Evolutionary conservation across 192 early-diverging fungal genomes (phyloP), one percentile per base, ranked within the genome.

Genomic region (Coemansia nantahalensis): DNA sequence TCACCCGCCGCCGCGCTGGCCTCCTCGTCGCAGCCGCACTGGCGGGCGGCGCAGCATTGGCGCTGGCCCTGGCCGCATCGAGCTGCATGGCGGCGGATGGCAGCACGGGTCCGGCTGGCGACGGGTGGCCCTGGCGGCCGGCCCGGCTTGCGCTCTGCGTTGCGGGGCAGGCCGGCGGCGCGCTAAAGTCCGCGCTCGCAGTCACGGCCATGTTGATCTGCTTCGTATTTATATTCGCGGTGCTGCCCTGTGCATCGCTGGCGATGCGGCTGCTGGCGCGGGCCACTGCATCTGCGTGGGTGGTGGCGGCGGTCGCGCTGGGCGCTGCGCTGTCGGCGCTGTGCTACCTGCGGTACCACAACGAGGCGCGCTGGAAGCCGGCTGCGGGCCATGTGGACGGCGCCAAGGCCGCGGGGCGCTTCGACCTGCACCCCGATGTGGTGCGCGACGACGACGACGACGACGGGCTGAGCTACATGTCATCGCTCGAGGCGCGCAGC

Each of bases 361-460:
- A 65, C 32, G 46, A 59, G 11, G 65, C 62, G 43, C 67, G 65
- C 11, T 44, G 53, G 21, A 57, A 65, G 47, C 44, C 52, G 12
- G n/a, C 51, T 14, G 19, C 43, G 1, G 48, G 52, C 14, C 14
- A 24, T 11, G 51, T 61, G 16, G 45, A 50, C 26, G 54, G 52
- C 7, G 37, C 37, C 26, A 55, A 61, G 13, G 36, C n/a, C 3
- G 43, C 34, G 8, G 45, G 46, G 30, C 61, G 53, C 4, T 77
- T 69, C 46, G 73, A 77, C 54, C 42, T 77, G 26, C 73, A 69
- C 21, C 73, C 73, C 7, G 73, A 77, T 17, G 64, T 63, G 14
- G 37, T 38, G 4, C 56, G 48, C 40, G 41, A 36, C 39, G 71
- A 75, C n/a, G 71, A 64, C 5, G 15, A 36, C 9, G 71, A 75